Base-by-base conservation (phyloP, 306 rosid species). In the Astragalus membranaceus region DNA sequence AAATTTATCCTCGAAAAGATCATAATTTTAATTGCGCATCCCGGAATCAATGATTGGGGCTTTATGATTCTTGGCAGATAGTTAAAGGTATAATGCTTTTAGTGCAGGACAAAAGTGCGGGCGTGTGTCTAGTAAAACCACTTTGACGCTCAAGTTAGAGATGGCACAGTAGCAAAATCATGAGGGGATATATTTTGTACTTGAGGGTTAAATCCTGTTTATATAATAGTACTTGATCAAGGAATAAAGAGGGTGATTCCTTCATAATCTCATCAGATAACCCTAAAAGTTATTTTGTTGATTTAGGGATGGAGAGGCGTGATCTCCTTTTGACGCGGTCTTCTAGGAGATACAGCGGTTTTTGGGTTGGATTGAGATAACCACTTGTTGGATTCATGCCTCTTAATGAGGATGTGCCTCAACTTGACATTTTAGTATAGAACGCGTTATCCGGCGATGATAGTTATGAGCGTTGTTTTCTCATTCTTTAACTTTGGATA, bases 401-500 rank as follows among this genome's bases (percentile, higher is more conserved):
- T 69, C 53, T 36, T 70, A 29, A 53, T 11, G 13, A 20, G 51
- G 44, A 20, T 69, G 16, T 68, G 37, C 23, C 17, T 30, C 7
- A 55, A 55, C 30, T 14, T 5, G 2, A 71, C 13, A 47, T 46
- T 61, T 12, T 59, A 47, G 14, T 9, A 36, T 36, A 12, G 29
- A 16, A 57, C 23, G 43, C 67, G 29, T 30, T 46, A 11, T 48
- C 17, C 6, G 26, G 30, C 44, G 44, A 36, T 50, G 20, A 46
- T 67, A 51, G 6, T 54, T 67, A 26, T 60, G 29, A 56, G 15
- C 11, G 35, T 61, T 46, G 23, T 16, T 77, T 70, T 54, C 53
- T 59, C 61, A 43, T 47, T 39, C 61, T 12, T 72, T 76, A 36
- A 37, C 30, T 73, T 14, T n/a, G n/a, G n/a, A n/a, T n/a, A n/a